phyloP scores from a whole-genome alignment of 2,329 filamentous ascomycete species.

The Seiridium cupressi region DNA sequence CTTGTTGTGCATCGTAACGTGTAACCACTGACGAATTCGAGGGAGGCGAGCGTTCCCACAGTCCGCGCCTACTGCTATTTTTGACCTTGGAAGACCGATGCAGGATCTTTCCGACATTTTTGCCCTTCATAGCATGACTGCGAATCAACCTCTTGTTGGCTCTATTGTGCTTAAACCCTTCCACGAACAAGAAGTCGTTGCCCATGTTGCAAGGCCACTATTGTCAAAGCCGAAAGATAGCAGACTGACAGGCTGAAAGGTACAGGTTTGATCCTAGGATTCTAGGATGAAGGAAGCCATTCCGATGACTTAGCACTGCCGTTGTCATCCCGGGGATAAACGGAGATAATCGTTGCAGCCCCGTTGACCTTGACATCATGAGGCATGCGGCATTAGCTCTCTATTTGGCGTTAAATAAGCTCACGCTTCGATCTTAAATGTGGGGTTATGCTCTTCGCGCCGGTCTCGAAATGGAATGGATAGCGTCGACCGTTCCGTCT shows the following conservation, averaged over 20 bases:
- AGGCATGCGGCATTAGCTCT: too few species aligned
- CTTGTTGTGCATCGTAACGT: neutral
- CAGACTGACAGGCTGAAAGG: neutral
- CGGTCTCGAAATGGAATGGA: too few species aligned
- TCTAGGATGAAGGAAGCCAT: neutral
- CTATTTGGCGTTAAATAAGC: too few species aligned
- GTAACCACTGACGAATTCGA: too few species aligned
- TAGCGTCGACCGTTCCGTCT: too few species aligned
- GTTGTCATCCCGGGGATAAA: neutral
- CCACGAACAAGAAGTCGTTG: neutral
- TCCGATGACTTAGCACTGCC: neutral
- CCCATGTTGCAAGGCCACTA: neutral
- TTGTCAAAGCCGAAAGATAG: neutral
- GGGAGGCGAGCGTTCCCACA: neutral
- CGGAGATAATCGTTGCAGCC: neutral
- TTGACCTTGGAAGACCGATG: neutral
- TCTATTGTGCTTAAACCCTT: neutral
- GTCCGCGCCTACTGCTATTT: neutral
- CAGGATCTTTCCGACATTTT: neutral
- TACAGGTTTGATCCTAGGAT: neutral
- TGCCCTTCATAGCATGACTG: slow-evolving; percentile 2
- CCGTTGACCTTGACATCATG: too few species aligned
- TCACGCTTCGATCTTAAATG: too few species aligned
- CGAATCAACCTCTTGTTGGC: neutral
- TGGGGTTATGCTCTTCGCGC: too few species aligned